Evolutionary conservation across 192 early-diverging fungal species (phyloP).

Genomic region (Backusella macrospora): DNA sequence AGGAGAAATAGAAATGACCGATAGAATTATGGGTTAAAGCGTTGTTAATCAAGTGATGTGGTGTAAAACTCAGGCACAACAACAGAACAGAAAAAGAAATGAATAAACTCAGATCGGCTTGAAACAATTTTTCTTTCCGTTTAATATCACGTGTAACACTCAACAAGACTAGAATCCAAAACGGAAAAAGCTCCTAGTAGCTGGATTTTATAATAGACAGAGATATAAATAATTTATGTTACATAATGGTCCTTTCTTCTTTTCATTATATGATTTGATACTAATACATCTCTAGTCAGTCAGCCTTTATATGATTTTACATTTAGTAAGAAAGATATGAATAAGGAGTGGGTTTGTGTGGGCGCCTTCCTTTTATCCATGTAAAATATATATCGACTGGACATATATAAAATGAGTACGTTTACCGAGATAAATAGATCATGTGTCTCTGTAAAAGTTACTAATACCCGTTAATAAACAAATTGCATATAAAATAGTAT

Average conservation of each 20-base stretch:
- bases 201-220: neutral
- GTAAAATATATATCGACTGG: no score
- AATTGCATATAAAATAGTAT: no score
- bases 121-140: neutral
- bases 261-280: neutral
- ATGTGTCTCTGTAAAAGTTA: neutral
- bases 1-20: no score
- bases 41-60: neutral
- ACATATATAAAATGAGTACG: no score
- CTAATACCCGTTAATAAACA: neutral
- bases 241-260: neutral
- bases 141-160: neutral
- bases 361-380: no score
- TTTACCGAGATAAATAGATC: neutral
- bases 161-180: neutral
- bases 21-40: neutral
- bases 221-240: neutral
- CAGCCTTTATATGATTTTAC: neutral
- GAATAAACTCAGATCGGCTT: neutral
- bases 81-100: neutral
- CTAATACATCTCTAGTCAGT: neutral
- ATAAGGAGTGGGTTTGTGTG: neutral
- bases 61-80: conserved; percentile 4
- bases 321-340: neutral
- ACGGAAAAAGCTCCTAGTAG: neutral